A percentile compares a stretch with the other conserved stretches of the same genome.
Conservation (phyloP, 371 early-diverging fungal genomes). For the Lichtheimia ornata region DNA sequence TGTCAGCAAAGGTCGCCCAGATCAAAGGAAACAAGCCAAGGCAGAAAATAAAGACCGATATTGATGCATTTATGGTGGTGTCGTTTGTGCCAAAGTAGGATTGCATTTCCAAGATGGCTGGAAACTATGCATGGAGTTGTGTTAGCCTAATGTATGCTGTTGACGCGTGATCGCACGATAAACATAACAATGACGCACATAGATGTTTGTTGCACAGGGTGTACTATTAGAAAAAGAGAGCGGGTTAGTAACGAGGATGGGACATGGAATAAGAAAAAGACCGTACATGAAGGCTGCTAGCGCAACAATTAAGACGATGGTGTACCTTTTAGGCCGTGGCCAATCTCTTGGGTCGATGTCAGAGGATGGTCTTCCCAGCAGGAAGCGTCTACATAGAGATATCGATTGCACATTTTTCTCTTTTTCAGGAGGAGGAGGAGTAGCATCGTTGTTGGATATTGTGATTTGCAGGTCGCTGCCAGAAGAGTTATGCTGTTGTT, state of each 20-base stretch:
- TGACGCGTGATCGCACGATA: too few species aligned
- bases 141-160: neutral
- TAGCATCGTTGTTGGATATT: too few species aligned
- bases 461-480: too few species aligned
- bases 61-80: slow-evolving; percentile 30
- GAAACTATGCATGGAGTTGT: slow-evolving; percentile 14
- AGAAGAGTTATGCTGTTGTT: too few species aligned
- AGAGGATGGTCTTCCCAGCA: too few species aligned
- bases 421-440: too few species aligned
- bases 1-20: slow-evolving; percentile 23
- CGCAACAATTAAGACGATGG: slow-evolving; percentile 16
- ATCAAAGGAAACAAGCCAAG: slow-evolving; percentile 30
- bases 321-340: slow-evolving; percentile 12
- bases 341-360: slow-evolving; percentile 13
- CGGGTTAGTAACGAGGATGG: neutral
- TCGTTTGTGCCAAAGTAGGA: slow-evolving; percentile 20
- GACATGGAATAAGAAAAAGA: neutral
- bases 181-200: slow-evolving; percentile 14
- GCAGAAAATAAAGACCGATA: slow-evolving; percentile 31
- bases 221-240: slow-evolving; percentile 7
- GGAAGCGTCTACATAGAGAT: too few species aligned
- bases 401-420: too few species aligned
- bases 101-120: slow-evolving; percentile 27
- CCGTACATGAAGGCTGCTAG: slow-evolving; percentile 18
- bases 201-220: slow-evolving; percentile 22